Percentiles rank a stretch among this genome's conserved stretches.
Conservation (phyloP, 208 protist genomes). For the Novymonas esmeraldas region DNA sequence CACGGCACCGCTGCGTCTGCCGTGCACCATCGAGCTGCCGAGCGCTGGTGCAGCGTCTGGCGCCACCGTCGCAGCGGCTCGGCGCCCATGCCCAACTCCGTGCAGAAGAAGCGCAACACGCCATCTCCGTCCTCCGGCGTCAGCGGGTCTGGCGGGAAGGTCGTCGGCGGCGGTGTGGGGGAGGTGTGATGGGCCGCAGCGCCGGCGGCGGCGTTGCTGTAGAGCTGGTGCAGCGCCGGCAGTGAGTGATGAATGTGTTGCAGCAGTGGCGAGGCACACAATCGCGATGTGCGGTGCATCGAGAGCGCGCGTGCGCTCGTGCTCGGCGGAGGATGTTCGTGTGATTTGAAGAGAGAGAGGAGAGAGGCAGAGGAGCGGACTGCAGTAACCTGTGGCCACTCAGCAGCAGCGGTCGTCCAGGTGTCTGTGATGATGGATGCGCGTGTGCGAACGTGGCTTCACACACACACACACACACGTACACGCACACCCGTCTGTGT, state of each 20-base stretch:
- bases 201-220: slow-evolving; percentile 2
- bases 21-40: slow-evolving; percentile 40
- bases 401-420: no score
- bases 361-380: no score
- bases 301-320: no score
- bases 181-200: not conserved
- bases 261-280: slow-evolving; percentile 55
- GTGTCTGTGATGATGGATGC: no score
- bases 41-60: slow-evolving; percentile 10
- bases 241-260: slow-evolving; percentile 65
- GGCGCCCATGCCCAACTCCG: slow-evolving; percentile 65
- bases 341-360: no score
- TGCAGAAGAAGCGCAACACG: slow-evolving; percentile 62
- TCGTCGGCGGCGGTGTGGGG: not conserved
- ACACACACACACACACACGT: no score
- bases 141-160: slow-evolving; percentile 35
- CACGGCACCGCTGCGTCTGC: slow-evolving; percentile 5
- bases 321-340: no score
- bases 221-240: slow-evolving; percentile 52
- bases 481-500: no score
- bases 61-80: slow-evolving; percentile 57
- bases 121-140: slow-evolving; percentile 43
- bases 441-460: no score
- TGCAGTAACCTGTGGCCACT: no score
- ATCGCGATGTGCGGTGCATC: not conserved